A percentile compares a stretch with the other conserved stretches of the same genome.
These are phyloP conservation scores for Cladosporium sp. DNA, from an alignment of 2,329 filamentous ascomycete species.

Conservation along the genomic window DNA sequence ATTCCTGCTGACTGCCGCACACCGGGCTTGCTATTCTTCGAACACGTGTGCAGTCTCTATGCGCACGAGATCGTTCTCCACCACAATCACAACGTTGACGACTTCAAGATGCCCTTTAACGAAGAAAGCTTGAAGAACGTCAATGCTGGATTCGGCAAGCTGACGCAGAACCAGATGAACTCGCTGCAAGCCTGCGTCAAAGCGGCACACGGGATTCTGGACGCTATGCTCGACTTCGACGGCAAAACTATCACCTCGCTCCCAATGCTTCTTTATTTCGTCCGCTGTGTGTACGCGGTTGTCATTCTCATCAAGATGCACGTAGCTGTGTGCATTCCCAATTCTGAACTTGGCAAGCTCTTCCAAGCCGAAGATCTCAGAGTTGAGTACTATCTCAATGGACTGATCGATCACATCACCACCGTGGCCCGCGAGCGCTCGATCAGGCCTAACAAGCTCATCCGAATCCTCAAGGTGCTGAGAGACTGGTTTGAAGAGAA, in stretches of 20 bases:
- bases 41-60: slow-evolving; percentile 53
- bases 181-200: slow-evolving; percentile 50
- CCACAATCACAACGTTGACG: slow-evolving; percentile 47
- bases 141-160: slow-evolving; percentile 43
- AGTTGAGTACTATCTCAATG: slow-evolving; percentile 51
- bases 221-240: slow-evolving; percentile 53
- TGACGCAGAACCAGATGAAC: slow-evolving; percentile 50
- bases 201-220: slow-evolving; percentile 50
- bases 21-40: slow-evolving; percentile 45
- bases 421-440: slow-evolving; percentile 12
- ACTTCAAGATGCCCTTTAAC: slow-evolving; percentile 49
- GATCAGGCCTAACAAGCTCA: slow-evolving; percentile 41
- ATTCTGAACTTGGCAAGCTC: slow-evolving; percentile 51
- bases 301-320: slow-evolving; percentile 64
- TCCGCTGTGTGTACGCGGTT: slow-evolving; percentile 58
- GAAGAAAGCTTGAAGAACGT: slow-evolving; percentile 45
- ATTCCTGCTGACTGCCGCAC: slow-evolving; percentile 43
- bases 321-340: slow-evolving; percentile 54
- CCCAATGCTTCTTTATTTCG: slow-evolving; percentile 50
- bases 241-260: slow-evolving; percentile 46
- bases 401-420: slow-evolving; percentile 39
- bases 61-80: slow-evolving; percentile 55
- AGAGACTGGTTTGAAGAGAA: slow-evolving; percentile 46
- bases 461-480: slow-evolving; percentile 49
- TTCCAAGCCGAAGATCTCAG: slow-evolving; percentile 51